A percentile compares a stretch with the other conserved stretches of the same genome.
These are phyloP conservation scores for Cruciata laevipes DNA, from an alignment of 257 asterid species.

Conservation along the genomic window DNA sequence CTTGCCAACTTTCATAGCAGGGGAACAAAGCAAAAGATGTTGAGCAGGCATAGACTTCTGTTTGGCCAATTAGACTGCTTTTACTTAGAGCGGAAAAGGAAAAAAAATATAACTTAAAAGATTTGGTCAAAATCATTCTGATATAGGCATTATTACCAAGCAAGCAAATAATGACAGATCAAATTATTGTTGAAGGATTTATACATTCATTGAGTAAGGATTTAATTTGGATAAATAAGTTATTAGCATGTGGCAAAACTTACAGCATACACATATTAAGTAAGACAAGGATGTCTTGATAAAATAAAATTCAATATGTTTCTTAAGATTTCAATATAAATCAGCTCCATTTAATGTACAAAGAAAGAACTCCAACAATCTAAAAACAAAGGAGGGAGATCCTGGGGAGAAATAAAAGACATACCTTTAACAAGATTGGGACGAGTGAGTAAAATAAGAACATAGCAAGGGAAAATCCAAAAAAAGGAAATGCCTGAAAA, in stretches of 20 bases:
- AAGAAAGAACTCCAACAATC: not conserved
- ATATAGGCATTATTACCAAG: not conserved
- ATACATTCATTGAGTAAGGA: too few relatives aligned
- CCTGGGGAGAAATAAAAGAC: not conserved
- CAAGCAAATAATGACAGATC: not conserved
- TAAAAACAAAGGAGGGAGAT: not conserved
- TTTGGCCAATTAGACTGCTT: not conserved
- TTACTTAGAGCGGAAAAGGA: not conserved
- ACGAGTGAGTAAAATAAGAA: conserved; percentile 80
- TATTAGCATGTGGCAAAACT: not conserved
- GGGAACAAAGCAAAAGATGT: not conserved
- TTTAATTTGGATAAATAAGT: not conserved
- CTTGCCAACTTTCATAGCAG: not conserved
- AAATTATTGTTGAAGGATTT: too few relatives aligned
- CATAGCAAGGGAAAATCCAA: conserved; percentile 85
- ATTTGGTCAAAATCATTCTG: not conserved
- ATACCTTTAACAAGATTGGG: conserved; percentile 74
- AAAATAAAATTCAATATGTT: not conserved
- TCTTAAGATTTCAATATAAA: not conserved
- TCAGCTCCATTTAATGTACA: not conserved
- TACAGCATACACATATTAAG: not conserved
- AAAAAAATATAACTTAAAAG: not conserved
- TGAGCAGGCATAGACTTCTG: not conserved
- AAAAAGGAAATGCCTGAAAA: conserved; percentile 68
- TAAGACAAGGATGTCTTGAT: not conserved